phyloP scores from a whole-genome alignment of 1,284 basidiomycete genomes.

The Ceratobasidium sp. region DNA sequence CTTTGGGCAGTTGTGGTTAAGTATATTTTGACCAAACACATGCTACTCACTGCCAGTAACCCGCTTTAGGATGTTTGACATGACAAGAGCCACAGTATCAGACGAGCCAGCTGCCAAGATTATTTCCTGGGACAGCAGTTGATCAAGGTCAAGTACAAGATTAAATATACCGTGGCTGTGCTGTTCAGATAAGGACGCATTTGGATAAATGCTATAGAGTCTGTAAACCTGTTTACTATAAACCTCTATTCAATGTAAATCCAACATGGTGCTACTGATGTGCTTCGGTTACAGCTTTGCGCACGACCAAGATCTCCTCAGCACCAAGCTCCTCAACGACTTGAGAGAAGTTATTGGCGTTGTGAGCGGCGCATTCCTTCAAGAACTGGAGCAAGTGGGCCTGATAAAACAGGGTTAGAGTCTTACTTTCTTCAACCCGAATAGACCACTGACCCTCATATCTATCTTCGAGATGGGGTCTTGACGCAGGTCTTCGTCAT shows the following conservation, averaged over 20 bases:
- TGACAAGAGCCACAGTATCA: neutral
- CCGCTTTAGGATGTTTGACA: neutral
- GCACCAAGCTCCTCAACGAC: constrained; percentile 75
- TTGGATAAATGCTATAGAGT: neutral
- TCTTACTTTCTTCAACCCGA: neutral
- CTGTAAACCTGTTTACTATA: no score
- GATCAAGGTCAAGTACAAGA: neutral
- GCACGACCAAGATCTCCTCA: constrained; percentile 78
- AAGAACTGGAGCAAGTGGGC: constrained; percentile 77
- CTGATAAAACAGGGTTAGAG: constrained; percentile 58
- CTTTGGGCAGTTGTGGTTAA: neutral
- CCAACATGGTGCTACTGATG: neutral
- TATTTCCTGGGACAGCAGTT: neutral
- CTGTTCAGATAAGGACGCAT: neutral
- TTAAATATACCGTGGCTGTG: constrained; percentile 23
- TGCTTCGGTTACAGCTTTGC: constrained; percentile 63
- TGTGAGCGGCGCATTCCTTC: constrained; percentile 74
- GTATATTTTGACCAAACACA: neutral
- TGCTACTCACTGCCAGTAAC: neutral
- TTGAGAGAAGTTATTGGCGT: constrained; percentile 74
- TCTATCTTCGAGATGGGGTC: constrained; percentile 93
- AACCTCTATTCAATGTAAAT: no score
- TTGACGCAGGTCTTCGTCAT: constrained; percentile 87
- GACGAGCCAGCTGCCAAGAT: neutral
- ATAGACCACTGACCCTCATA: constrained; percentile 73